Evolutionary conservation across 2,329 filamentous ascomycete genomes (phyloP).

Genomic region (Hansfordia pulvinata): DNA sequence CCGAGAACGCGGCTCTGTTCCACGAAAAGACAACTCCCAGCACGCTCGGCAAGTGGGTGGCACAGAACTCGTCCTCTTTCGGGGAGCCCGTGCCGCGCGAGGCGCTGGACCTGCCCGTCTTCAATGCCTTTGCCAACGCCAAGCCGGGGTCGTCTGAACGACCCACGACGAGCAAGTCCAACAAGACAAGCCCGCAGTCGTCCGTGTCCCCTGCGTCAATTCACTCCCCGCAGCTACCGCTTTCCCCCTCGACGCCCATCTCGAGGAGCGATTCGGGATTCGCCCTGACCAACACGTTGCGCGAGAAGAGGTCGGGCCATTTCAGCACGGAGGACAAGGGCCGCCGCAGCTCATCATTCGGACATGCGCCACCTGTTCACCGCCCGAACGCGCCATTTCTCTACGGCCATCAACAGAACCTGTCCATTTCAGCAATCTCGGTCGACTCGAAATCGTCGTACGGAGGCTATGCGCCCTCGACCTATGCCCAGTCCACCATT

Average conservation of each 20-base stretch:
- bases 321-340: slow-evolving; percentile 63
- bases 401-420: slow-evolving; percentile 44
- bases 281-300: slow-evolving; percentile 69
- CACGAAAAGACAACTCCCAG: slow-evolving; percentile 55
- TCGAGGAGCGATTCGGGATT: slow-evolving; percentile 88
- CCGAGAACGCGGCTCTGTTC: slow-evolving; percentile 73
- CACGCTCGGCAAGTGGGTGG: slow-evolving; percentile 72
- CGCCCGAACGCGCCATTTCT: slow-evolving; percentile 64
- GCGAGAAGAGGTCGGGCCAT: slow-evolving; percentile 89
- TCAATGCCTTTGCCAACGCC: slow-evolving; percentile 81
- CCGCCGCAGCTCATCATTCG: slow-evolving; percentile 85
- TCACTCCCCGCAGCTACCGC: slow-evolving; percentile 62
- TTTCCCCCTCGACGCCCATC: slow-evolving; percentile 66
- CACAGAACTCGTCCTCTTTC: slow-evolving; percentile 81
- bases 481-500: slow-evolving; percentile 75
- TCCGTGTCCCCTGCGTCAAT: slow-evolving; percentile 66
- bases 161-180: slow-evolving; percentile 60
- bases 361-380: slow-evolving; percentile 55
- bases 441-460: slow-evolving; percentile 59
- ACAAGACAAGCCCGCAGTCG: slow-evolving; percentile 45
- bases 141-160: slow-evolving; percentile 59
- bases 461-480: slow-evolving; percentile 65
- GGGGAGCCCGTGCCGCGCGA: slow-evolving; percentile 46
- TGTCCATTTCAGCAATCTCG: slow-evolving; percentile 46
- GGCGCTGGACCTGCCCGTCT: slow-evolving; percentile 51